phyloP scores from a whole-genome alignment of 2,329 filamentous ascomycete species.

The Acarospora socialis region DNA sequence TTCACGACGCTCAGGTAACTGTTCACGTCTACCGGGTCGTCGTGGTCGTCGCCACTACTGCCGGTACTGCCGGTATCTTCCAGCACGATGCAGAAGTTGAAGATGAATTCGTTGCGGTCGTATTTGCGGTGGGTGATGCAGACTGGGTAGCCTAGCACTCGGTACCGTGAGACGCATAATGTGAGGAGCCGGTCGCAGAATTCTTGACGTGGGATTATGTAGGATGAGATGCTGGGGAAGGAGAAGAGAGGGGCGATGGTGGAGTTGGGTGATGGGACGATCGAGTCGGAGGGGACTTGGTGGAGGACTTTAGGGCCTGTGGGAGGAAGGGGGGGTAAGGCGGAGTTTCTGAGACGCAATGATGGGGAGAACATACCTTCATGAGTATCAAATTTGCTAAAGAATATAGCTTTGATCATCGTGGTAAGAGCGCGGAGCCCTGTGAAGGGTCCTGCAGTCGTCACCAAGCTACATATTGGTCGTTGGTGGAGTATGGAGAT shows the following conservation, averaged over 20 bases:
- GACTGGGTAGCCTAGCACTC: conserved; percentile 76
- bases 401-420: conserved; percentile 53
- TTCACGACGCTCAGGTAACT: conserved; percentile 75
- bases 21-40: conserved; percentile 50
- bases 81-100: conserved; percentile 87
- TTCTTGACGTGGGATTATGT: conserved; percentile 86
- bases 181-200: conserved; percentile 59
- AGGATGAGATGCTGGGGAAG: conserved; percentile 76
- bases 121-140: conserved; percentile 74
- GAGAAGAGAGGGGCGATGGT: conserved; percentile 54
- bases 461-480: too few relatives aligned
- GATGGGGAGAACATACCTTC: conserved; percentile 26
- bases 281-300: conserved; percentile 48
- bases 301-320: conserved; percentile 48
- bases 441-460: too few relatives aligned
- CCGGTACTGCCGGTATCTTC: conserved; percentile 16
- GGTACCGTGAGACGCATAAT: conserved; percentile 37
- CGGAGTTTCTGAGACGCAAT: background rate
- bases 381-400: conserved; percentile 50
- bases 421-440: too few relatives aligned
- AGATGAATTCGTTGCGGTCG: conserved; percentile 90
- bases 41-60: too few relatives aligned
- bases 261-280: conserved; percentile 33
- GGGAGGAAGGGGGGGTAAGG: conserved; percentile 2
- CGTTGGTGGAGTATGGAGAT: too few relatives aligned